Percentiles rank a stretch among this genome's conserved stretches.
Evolutionary conservation across 2,329 filamentous ascomycete genomes (phyloP).

Genomic region (Paecilomyces variotii): DNA sequence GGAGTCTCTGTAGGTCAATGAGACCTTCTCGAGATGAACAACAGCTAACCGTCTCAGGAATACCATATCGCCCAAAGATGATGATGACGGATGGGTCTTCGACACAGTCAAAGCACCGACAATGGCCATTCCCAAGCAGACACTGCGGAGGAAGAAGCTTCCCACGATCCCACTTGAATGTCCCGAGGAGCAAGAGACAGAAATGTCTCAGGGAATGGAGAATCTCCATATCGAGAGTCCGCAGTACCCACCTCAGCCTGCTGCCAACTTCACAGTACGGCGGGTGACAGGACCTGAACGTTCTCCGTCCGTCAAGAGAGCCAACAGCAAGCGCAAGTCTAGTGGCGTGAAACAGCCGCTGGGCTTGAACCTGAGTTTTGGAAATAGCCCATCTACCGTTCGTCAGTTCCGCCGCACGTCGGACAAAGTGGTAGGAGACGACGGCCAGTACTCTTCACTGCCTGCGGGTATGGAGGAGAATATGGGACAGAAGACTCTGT

Average conservation of each 20-base stretch:
- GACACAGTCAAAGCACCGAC: conserved; percentile 76
- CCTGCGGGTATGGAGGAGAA: conserved; percentile 32
- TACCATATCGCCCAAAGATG: conserved; percentile 54
- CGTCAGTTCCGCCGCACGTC: conserved; percentile 86
- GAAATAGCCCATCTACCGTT: conserved; percentile 85
- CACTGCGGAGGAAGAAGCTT: conserved; percentile 39
- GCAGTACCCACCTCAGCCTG: conserved; percentile 42
- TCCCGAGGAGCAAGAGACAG: conserved; percentile 28
- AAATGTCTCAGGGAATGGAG: conserved; percentile 24
- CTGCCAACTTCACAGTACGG: conserved; percentile 52
- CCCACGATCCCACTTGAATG: conserved; percentile 27
- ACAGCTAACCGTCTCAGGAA: conserved; percentile 37
- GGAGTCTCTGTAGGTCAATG: conserved; percentile 61
- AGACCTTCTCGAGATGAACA: background rate
- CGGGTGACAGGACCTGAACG: conserved; percentile 38
- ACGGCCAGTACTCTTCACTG: conserved; percentile 16
- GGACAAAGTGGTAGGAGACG: conserved; percentile 45
- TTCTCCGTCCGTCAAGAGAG: conserved; percentile 35
- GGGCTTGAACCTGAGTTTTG: conserved; percentile 84
- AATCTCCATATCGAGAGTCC: conserved; percentile 33
- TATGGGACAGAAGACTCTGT: conserved; percentile 25
- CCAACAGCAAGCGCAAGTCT: conserved; percentile 34
- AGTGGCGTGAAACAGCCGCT: conserved; percentile 64
- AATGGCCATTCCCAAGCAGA: conserved; percentile 47
- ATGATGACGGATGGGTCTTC: conserved; percentile 88